These are phyloP conservation scores for Phanerodontia chrysosporium DNA, from an alignment of 768 basidiomycete genomes.

Conservation along the genomic window DNA sequence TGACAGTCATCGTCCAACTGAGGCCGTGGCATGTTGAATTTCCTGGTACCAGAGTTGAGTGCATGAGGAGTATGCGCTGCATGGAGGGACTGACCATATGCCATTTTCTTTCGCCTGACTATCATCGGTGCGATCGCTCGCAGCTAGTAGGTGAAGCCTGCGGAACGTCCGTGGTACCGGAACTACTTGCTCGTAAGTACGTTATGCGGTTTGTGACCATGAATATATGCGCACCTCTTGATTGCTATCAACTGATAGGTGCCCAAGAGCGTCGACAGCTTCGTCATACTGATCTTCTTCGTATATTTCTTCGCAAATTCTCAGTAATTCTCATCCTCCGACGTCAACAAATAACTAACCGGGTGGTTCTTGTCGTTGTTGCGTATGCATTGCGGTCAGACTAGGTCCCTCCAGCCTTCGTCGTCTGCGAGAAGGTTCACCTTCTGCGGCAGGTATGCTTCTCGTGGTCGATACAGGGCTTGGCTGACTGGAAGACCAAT, in stretches of 20 bases:
- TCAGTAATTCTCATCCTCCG: too few relatives aligned
- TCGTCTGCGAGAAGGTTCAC: conserved; percentile 13
- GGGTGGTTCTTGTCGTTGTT: neutral
- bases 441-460: conserved; percentile 1
- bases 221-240: conserved; percentile 46
- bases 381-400: neutral
- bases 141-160: conserved; percentile 75
- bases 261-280: conserved; percentile 57
- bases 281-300: conserved; percentile 26
- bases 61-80: neutral
- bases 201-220: neutral
- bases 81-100: conserved; percentile 17
- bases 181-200: conserved; percentile 44
- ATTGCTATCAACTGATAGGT: conserved; percentile 72
- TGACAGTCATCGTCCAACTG: neutral
- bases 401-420: conserved; percentile 5
- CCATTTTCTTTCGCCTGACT: conserved; percentile 56
- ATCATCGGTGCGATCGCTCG: conserved; percentile 60
- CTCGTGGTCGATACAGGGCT: conserved; percentile 2
- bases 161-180: conserved; percentile 77
- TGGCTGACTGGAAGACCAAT: conserved; percentile 8
- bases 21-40: conserved; percentile 13
- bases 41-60: conserved; percentile 11
- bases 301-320: neutral
- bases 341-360: neutral